Percentiles rank a stretch among this genome's conserved stretches.
These are phyloP conservation scores for Globisporangium splendens DNA, from an alignment of 352 stramenopile species.

Conservation along the genomic window DNA sequence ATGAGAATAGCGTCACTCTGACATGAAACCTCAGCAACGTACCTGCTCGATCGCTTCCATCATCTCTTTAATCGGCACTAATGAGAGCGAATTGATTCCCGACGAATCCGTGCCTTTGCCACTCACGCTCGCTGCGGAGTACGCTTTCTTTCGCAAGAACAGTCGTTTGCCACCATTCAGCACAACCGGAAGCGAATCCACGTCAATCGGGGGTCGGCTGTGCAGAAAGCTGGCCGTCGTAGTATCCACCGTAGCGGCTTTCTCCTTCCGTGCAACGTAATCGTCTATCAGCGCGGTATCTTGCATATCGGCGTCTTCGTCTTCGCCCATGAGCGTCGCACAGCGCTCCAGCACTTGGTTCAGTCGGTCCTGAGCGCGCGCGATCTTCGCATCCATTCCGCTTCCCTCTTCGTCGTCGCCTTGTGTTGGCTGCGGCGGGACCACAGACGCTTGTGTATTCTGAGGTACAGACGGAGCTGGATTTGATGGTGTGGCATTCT, in stretches of 20 bases:
- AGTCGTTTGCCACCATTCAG: slow-evolving; percentile 45
- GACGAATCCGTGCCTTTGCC: slow-evolving; percentile 16
- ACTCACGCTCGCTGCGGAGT: slow-evolving; percentile 5
- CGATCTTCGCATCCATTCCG: slow-evolving; percentile 23
- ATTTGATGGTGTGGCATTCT: slow-evolving; percentile 3
- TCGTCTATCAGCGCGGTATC: slow-evolving; percentile 30
- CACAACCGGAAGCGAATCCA: slow-evolving; percentile 57
- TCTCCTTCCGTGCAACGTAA: slow-evolving; percentile 22
- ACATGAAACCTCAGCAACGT: slow-evolving; percentile 4
- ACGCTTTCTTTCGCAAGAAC: slow-evolving; percentile 64
- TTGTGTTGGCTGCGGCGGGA: neutral
- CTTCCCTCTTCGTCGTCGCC: slow-evolving; percentile 9
- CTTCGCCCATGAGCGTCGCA: slow-evolving; percentile 53
- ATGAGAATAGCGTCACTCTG: neutral
- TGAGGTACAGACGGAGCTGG: neutral
- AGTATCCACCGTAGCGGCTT: slow-evolving; percentile 24
- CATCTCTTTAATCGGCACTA: slow-evolving; percentile 51
- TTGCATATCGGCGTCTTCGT: slow-evolving; percentile 29
- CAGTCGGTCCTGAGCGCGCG: slow-evolving; percentile 41
- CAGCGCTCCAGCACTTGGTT: slow-evolving; percentile 62
- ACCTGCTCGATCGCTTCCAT: slow-evolving; percentile 59
- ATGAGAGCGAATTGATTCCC: slow-evolving; percentile 17
- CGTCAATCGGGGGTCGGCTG: slow-evolving; percentile 55
- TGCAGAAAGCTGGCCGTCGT: slow-evolving; percentile 46
- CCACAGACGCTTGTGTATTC: neutral